Evolutionary conservation across 305 asterid species (phyloP), one percentile per base, ranked within the genome.

Genomic region (Rubia peregrina): DNA sequence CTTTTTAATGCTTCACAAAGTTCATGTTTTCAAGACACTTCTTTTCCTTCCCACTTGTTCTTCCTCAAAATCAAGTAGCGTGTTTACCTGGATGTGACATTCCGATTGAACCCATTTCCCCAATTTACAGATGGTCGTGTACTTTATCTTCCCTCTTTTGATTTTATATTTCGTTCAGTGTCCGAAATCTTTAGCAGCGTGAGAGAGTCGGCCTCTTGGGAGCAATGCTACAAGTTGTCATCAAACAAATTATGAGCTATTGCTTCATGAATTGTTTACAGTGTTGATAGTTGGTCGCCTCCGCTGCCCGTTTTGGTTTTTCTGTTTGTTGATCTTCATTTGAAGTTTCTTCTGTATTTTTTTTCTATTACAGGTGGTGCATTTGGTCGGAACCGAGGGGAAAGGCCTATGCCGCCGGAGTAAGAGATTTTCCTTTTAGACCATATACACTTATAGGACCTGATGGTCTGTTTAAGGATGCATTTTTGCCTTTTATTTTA

Each of bases 381-480:
- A 67, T 90, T 93, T 81, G 98, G 97, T 61, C 96, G 97, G 68
- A 93, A 89, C 74, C 82, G 98, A 89, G 97, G 98, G 76, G 81
- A 83, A 17, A 88, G 96, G 46, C 96, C 96, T 0, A 92, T 93
- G 69, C 97, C 97, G 21, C 97, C 96, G 0, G 96, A 93, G 74
- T 90, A 93, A 69, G 96, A 97, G 71, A 96, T 89, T 26, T 93
- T 90, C 74, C 98, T 96, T 5, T 85, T 90, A 82, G 98, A 93
- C 67, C 96, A 89, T 77, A 82, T 89, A 95, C 96, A 86, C 79
- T 85, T 86, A 33, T 90, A 97, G 71, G 97, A 91, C 76, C 74
- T 76, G 95, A 96, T 16, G 64, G 65, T 74, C 51, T 55, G 12
- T 72, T 75, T n/a, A 68, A 12, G 12, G 55, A 56, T 48, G 65